phyloP scores from a whole-genome alignment of 2,329 filamentous ascomycete genomes.

The Sporothrix phasma region DNA sequence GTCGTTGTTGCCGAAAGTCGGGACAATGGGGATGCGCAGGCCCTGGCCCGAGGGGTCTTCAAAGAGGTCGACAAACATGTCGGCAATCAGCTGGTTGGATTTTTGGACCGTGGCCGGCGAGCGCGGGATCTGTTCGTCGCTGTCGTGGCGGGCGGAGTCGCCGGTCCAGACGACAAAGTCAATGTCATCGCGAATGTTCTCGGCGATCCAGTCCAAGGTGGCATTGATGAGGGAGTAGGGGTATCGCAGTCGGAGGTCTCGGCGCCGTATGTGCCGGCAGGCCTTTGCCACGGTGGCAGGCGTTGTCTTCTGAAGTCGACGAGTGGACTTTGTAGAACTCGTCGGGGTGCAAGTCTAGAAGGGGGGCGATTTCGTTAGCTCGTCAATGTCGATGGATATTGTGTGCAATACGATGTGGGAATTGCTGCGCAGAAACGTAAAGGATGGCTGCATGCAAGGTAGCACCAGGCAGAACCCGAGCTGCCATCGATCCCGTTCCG shows the following conservation, averaged over 20 bases:
- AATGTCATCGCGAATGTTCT: constrained; percentile 64
- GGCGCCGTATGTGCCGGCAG: constrained; percentile 73
- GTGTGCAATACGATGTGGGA: background rate
- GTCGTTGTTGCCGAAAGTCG: constrained; percentile 94
- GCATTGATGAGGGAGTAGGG: constrained; percentile 68
- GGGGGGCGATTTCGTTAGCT: background rate
- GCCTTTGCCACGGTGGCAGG: constrained; percentile 73
- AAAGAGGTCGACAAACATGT: constrained; percentile 69
- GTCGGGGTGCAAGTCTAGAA: constrained; percentile 88
- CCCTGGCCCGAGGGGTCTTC: constrained; percentile 44
- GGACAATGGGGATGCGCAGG: constrained; percentile 69
- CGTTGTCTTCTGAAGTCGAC: constrained; percentile 54
- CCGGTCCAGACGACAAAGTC: constrained; percentile 93
- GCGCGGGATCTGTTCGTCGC: constrained; percentile 70
- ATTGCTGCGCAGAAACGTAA: too few species aligned
- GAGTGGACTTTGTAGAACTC: constrained; percentile 73
- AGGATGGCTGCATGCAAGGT: too few species aligned
- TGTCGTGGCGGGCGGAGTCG: constrained; percentile 82
- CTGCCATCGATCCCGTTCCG: background rate
- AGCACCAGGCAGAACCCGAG: too few species aligned
- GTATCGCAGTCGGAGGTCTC: constrained; percentile 85
- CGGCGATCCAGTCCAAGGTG: constrained; percentile 80
- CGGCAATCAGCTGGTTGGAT: constrained; percentile 65
- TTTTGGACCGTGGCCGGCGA: constrained; percentile 64
- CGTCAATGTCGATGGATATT: background rate